Evolutionary conservation across 805 yeast species (phyloP).

Genomic region (Ogataea degrootiae): DNA sequence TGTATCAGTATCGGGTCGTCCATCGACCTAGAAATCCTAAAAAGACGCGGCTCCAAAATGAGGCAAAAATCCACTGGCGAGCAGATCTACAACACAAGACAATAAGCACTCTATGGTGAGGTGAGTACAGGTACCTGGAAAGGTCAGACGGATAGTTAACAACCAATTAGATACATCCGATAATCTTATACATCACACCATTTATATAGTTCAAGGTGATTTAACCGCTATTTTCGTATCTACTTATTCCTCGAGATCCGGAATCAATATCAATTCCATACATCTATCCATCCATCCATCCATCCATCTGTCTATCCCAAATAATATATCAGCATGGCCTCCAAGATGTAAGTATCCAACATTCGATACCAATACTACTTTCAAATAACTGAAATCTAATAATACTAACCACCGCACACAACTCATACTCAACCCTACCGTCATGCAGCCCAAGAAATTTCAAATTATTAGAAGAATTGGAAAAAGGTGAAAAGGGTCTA

Average conservation of each 20-base stretch:
- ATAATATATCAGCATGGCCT: constrained; percentile 8
- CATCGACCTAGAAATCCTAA: too few relatives aligned
- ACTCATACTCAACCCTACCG: background rate
- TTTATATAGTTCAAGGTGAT: too few relatives aligned
- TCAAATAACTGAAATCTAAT: background rate
- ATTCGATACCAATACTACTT: constrained; percentile 22
- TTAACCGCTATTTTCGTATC: background rate
- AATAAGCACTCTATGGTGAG: too few relatives aligned
- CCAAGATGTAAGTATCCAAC: constrained; percentile 21
- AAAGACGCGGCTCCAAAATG: too few relatives aligned
- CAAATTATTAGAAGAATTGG: constrained; percentile 90
- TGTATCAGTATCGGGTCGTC: too few relatives aligned
- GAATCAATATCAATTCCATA: too few relatives aligned
- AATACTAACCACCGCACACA: background rate
- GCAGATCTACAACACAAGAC: too few relatives aligned
- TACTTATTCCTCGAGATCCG: background rate
- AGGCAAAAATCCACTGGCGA: too few relatives aligned
- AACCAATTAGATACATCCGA: too few relatives aligned
- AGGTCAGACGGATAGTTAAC: too few relatives aligned
- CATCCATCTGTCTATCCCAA: background rate
- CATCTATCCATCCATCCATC: background rate
- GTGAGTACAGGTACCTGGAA: too few relatives aligned
- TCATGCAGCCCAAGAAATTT: constrained; percentile 81
- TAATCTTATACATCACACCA: too few relatives aligned
- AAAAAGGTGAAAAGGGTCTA: constrained; percentile 95